Evolutionary conservation across 1,284 basidiomycete genomes (phyloP), one percentile per base, ranked within the genome.

Genomic region (Microbotryum violaceum): DNA sequence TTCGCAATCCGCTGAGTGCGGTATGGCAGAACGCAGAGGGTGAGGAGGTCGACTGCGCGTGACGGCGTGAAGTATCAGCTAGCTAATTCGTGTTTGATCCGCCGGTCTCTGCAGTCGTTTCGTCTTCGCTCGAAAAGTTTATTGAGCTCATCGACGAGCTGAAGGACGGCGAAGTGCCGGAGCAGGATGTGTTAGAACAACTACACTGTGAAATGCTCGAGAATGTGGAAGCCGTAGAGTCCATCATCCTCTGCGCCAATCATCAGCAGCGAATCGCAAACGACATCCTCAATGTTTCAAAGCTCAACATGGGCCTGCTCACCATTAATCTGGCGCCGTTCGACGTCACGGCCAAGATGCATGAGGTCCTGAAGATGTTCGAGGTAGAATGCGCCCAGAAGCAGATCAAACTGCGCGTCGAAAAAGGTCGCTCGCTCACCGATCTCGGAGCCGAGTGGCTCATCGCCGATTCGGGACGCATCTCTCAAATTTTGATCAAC

Each of bases 401-500:
- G 47, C 33, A 31, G n/a, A 61, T 61, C 33, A 16, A 48, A 21
- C 12, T 61, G 25, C 20, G 21, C 23, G 23, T 59, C 50, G n/a
- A 44, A 29, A 51, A 33, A 23, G 50, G 50, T 42, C 37, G 37
- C 4, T 66, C 64, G 8, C 33, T 71, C 53, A n/a, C 53, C 9
- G 18, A 45, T 0, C 61, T 66, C 21, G 48, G 56, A 10, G 58
- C 64, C 37, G 8, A 49, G 10, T 59, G 58, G 64, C 51, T 64
- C 27, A 27, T 48, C 5, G 69, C 65, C 27, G 70, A 71, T 55
- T 63, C 69, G 2, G 61, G 64, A 3, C 64, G 70, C 1, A 55
- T 71, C 6, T 61, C 63, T 10, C 70, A 71, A 27, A 62, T 67
- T 49, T 55, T 71, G 9, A 61, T 70, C 56, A 71, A 71, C 53